Evolutionary conservation across 176 grass and related monocot genomes (phyloP), one percentile per base, ranked within the genome.

Genomic region (Tillandsia leiboldiana): DNA sequence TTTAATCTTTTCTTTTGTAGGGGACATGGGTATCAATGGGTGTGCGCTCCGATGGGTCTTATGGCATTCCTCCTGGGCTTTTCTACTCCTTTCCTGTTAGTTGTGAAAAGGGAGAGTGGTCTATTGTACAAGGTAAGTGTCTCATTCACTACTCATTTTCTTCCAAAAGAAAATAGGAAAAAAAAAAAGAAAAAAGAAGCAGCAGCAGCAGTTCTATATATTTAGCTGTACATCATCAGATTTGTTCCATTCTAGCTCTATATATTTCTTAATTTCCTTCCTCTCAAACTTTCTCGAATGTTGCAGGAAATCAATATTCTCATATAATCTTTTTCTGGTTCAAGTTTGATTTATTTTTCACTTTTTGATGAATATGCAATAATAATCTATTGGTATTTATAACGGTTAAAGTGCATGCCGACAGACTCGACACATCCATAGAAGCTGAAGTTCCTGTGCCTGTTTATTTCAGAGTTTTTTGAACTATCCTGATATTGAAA

Each of bases 1-100:
- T 10, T 61, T n/a, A 61, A 18, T n/a, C 7, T 20, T 20, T 61
- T 61, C 22, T 61, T 9, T 10, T 63, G 2, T 64, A 90, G 87
- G 91, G 82, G 9, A 83, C 91, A 22, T 90, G 91, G 87, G 82
- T 90, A 63, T 90, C 91, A 18, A 96, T 96, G 87, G 87, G 87
- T 14, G 87, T 87, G 26, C 87, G 71, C 76, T 90, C 84, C 7
- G 87, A 96, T n/a, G 87, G 91, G 13, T 76, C 79, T 69, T 83
- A 87, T 15, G 68, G 64, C 76, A 65, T 90, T 49, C 87, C 84
- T 29, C 51, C 73, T 2, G 91, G 79, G 24, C 11, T 87, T 26
- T 75, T 85, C 79, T 96, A 81, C 33, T 90, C 84, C 48, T 90
- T 90, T 17, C 91, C 87, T 26, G 82, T 87, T 65, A 85, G 76